These are phyloP conservation scores for Pythium scleroteichum DNA, from an alignment of 352 stramenopile species.

Conservation along the genomic window DNA sequence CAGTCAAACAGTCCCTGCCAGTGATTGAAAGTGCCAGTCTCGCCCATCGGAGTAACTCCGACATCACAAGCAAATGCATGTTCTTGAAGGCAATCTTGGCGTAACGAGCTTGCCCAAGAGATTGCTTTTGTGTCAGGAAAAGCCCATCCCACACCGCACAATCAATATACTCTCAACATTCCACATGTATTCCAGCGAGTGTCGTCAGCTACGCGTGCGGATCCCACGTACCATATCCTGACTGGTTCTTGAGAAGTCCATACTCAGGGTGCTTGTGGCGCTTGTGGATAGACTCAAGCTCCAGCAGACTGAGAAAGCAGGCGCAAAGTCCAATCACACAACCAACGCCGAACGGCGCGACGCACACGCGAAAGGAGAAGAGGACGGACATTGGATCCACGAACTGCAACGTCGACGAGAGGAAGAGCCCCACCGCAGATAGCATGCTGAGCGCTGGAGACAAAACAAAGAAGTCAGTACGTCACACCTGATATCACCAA, in stretches of 20 bases:
- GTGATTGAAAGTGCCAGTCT: slow-evolving; percentile 51
- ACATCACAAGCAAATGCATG: slow-evolving; percentile 67
- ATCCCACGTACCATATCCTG: slow-evolving; percentile 47
- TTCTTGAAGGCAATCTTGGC: slow-evolving; percentile 67
- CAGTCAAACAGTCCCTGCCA: slow-evolving; percentile 44
- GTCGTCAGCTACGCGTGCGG: not conserved
- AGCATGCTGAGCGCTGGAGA: slow-evolving; percentile 58
- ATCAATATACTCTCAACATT: not conserved
- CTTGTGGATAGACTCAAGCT: slow-evolving; percentile 80
- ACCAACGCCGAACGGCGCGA: slow-evolving; percentile 70
- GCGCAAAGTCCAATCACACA: slow-evolving; percentile 66
- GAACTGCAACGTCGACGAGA: slow-evolving; percentile 81
- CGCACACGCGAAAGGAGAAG: slow-evolving; percentile 72
- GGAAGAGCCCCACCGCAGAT: slow-evolving; percentile 67
- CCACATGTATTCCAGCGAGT: not conserved
- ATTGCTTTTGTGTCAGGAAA: too few relatives aligned
- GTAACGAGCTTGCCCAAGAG: slow-evolving; percentile 5
- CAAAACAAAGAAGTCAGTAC: not conserved
- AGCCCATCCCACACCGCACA: too few relatives aligned
- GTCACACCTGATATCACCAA: not conserved
- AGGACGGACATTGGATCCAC: slow-evolving; percentile 81
- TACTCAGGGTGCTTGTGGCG: slow-evolving; percentile 83
- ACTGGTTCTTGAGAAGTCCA: slow-evolving; percentile 53
- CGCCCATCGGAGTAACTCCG: slow-evolving; percentile 45
- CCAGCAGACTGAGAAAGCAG: slow-evolving; percentile 67